Conservation (phyloP, 2,329 filamentous ascomycete species). For the Trichoderma sp. region DNA sequence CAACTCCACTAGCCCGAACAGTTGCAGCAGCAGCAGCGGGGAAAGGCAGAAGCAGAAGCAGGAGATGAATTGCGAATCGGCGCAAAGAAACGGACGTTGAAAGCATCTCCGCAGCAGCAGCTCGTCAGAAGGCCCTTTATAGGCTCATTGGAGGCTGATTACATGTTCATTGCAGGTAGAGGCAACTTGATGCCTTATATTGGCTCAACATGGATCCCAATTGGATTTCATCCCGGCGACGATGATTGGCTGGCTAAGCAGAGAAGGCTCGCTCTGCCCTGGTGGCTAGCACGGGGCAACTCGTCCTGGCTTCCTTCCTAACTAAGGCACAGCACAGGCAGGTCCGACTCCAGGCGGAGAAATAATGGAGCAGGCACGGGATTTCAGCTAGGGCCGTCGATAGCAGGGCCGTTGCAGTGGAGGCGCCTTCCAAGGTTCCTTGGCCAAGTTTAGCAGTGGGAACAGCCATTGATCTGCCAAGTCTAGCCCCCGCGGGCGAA, state of each 20-base stretch:
- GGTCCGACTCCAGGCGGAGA: background rate
- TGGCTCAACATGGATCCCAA: background rate
- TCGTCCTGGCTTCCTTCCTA: background rate
- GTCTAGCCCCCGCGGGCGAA: background rate
- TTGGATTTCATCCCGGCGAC: background rate
- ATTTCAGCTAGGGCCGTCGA: background rate
- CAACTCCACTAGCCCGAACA: constrained; percentile 7
- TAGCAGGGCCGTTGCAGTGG: background rate
- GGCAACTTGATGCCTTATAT: background rate
- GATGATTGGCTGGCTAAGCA: background rate
- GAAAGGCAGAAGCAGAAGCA: background rate
- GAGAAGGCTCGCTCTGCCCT: background rate
- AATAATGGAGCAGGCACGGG: background rate
- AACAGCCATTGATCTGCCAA: background rate
- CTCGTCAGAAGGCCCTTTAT: background rate
- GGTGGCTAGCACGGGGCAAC: background rate
- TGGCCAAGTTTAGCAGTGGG: background rate
- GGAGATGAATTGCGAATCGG: background rate
- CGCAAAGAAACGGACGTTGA: background rate
- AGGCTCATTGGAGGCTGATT: background rate
- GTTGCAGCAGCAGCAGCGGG: background rate
- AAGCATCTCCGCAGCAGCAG: background rate
- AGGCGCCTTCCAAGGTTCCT: background rate
- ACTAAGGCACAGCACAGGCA: background rate
- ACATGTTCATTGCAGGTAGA: background rate